Evolutionary conservation across 1,284 basidiomycete genomes (phyloP), one percentile per base, ranked within the genome.

Genomic region (Pterulicium gracile): DNA sequence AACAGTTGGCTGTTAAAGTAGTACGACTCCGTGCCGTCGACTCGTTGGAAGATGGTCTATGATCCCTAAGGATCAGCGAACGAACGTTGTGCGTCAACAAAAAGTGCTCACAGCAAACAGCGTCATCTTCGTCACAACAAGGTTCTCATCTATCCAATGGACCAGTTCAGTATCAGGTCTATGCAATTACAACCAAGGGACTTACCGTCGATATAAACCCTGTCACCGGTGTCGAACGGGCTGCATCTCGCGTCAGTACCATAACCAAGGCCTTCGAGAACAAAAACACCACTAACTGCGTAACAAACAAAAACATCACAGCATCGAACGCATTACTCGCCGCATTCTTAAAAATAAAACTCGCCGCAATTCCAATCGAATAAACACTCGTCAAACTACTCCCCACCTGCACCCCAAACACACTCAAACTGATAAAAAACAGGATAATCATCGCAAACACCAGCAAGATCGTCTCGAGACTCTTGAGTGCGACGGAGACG

Each of bases 231-330:
- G 55, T 85, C 82, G 54, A 77, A 85, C 2, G 82, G 82, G 58
- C 81, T 85, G 42, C 42, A 44, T 43, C 15, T 27, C 47, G 27
- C 50, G 43, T 61, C 42, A 67, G 52, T 35, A 48, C 20, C n/a
- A 47, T 17, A n/a, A 24, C 15, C 19, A 12, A 39, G 35, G 36
- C 42, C 40, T n/a, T 32, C 27, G n/a, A 45, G 20, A 34, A 27
- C 45, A 32, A 45, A 42, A 18, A 24, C 19, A 45, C 24, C 17
- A 67, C 77, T 49, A 52, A 84, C 79, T 88, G 85, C 3, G 82
- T 81, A 36, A 87, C 82, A 58, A 87, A 88, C 53, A 87, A 60
- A 58, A 87, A 83, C 72, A 86, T 81, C 55, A 87, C 79, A 36
- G 83, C 72, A 61, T 87, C 84, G 55, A 88, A 88, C 34, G 78